phyloP scores from a whole-genome alignment of 805 yeast species.

The Kuraishia floccosa region DNA sequence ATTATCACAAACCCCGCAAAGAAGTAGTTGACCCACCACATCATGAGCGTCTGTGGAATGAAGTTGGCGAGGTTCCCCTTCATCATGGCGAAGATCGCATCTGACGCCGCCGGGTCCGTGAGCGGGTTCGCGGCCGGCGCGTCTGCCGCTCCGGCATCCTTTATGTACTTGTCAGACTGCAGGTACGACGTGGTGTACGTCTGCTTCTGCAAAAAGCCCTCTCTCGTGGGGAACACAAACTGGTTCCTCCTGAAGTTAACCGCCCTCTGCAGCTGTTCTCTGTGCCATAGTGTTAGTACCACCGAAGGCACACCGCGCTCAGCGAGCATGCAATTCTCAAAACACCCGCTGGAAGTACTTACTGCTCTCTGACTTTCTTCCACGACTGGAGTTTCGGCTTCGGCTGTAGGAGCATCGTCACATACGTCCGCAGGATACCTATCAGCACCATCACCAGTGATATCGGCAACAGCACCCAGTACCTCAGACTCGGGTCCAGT shows the following conservation, averaged over 20 bases:
- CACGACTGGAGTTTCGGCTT: conserved; percentile 40
- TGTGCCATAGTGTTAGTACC: conserved; percentile 2
- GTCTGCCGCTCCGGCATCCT: conserved; percentile 30
- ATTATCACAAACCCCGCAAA: conserved; percentile 85
- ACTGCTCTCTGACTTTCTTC: conserved; percentile 42
- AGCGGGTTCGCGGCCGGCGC: conserved; percentile 44
- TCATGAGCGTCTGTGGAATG: conserved; percentile 84
- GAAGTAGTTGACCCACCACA: conserved; percentile 91
- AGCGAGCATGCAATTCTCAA: too few relatives aligned
- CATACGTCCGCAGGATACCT: conserved; percentile 65
- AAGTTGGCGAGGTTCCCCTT: conserved; percentile 75
- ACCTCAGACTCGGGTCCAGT: conserved; percentile 71
- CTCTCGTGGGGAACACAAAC: conserved; percentile 27
- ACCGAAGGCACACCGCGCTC: neutral
- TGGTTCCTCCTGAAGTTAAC: conserved; percentile 44
- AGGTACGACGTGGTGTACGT: conserved; percentile 34
- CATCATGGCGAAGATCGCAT: conserved; percentile 64
- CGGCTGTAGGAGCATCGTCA: conserved; percentile 50
- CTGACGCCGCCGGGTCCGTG: conserved; percentile 60
- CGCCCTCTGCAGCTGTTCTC: conserved; percentile 50
- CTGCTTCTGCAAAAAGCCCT: conserved; percentile 45
- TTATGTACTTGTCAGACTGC: conserved; percentile 41
- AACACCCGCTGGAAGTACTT: conserved; percentile 4
- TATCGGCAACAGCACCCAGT: conserved; percentile 89
- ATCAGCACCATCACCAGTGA: conserved; percentile 82